Percentiles rank a stretch among this genome's conserved stretches.
Evolutionary conservation across 108 stramenopile species (phyloP).

Genomic region (Discostella stelligeroides): DNA sequence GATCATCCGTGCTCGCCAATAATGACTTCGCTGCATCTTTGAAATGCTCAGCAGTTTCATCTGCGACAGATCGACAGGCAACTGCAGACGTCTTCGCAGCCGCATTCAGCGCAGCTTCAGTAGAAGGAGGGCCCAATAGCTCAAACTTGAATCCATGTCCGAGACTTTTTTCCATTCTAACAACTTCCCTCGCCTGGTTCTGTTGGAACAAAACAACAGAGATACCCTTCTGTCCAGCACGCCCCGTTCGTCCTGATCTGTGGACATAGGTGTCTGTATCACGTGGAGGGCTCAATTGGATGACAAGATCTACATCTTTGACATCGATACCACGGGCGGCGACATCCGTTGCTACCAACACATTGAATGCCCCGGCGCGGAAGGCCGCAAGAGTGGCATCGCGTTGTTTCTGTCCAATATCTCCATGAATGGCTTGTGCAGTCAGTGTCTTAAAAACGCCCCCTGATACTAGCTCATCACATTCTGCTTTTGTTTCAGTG

Average conservation of each 20-base stretch:
- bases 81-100: slow-evolving; percentile 87
- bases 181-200: slow-evolving; percentile 83
- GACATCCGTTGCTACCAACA: slow-evolving; percentile 99
- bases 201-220: slow-evolving; percentile 93
- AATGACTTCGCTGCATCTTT: slow-evolving; percentile 74
- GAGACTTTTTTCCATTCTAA: slow-evolving; percentile 91
- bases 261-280: slow-evolving; percentile 97
- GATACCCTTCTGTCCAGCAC: slow-evolving; percentile 96
- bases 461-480: slow-evolving; percentile 92
- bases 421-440: slow-evolving; percentile 97
- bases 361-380: slow-evolving; percentile 92
- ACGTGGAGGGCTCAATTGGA: slow-evolving; percentile 93
- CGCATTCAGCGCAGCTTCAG: slow-evolving; percentile 76
- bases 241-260: slow-evolving; percentile 97
- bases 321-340: slow-evolving; percentile 99
- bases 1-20: slow-evolving; percentile 49
- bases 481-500: slow-evolving; percentile 93
- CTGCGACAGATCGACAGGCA: slow-evolving; percentile 72
- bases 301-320: slow-evolving; percentile 94
- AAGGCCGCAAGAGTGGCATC: slow-evolving; percentile 96
- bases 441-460: slow-evolving; percentile 86
- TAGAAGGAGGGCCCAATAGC: slow-evolving; percentile 82
- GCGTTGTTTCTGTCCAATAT: slow-evolving; percentile 98
- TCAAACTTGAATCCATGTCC: slow-evolving; percentile 93
- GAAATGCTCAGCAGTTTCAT: slow-evolving; percentile 80